Percentiles rank a stretch among this genome's conserved stretches.
phyloP scores from a whole-genome alignment of 805 yeast species.

The Barnettozyma salicaria region DNA sequence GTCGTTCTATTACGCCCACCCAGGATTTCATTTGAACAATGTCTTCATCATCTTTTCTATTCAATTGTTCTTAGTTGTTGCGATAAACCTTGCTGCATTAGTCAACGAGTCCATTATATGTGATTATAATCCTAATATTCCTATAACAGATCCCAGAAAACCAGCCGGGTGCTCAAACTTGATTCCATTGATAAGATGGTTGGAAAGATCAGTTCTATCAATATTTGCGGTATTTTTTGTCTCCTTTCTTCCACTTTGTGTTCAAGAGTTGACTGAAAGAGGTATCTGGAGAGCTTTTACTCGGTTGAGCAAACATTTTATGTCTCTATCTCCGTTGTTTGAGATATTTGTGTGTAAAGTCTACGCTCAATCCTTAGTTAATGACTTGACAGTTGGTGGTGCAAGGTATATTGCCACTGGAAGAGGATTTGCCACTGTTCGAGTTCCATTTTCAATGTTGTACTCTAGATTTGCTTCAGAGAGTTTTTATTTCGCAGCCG shows the following conservation, averaged over 20 bases:
- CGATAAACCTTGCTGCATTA: slow-evolving; percentile 57
- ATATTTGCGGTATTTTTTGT: slow-evolving; percentile 69
- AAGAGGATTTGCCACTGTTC: slow-evolving; percentile 71
- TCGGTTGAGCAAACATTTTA: slow-evolving; percentile 58
- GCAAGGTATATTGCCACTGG: slow-evolving; percentile 82
- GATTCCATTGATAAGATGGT: slow-evolving; percentile 68
- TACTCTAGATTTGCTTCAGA: slow-evolving; percentile 67
- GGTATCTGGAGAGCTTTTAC: slow-evolving; percentile 66
- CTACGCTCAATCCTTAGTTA: slow-evolving; percentile 62
- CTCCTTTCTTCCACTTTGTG: slow-evolving; percentile 68
- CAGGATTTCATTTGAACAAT: slow-evolving; percentile 80
- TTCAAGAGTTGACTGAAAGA: slow-evolving; percentile 71
- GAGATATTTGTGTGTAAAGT: slow-evolving; percentile 76
- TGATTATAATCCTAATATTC: slow-evolving; percentile 49
- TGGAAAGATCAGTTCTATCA: slow-evolving; percentile 65
- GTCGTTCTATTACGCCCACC: slow-evolving; percentile 79
- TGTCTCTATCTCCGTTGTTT: slow-evolving; percentile 69
- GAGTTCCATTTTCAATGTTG: slow-evolving; percentile 59
- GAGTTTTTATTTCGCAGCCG: slow-evolving; percentile 58
- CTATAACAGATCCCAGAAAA: slow-evolving; percentile 52
- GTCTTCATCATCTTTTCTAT: slow-evolving; percentile 67
- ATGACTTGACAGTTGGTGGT: slow-evolving; percentile 70
- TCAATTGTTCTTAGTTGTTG: slow-evolving; percentile 51
- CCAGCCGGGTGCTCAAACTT: slow-evolving; percentile 72
- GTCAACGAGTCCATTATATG: slow-evolving; percentile 59